Percentiles rank a stretch among this genome's conserved stretches.
These are phyloP conservation scores for Knoxia roxburghii DNA, from an alignment of 257 asterid genomes.

Conservation along the genomic window DNA sequence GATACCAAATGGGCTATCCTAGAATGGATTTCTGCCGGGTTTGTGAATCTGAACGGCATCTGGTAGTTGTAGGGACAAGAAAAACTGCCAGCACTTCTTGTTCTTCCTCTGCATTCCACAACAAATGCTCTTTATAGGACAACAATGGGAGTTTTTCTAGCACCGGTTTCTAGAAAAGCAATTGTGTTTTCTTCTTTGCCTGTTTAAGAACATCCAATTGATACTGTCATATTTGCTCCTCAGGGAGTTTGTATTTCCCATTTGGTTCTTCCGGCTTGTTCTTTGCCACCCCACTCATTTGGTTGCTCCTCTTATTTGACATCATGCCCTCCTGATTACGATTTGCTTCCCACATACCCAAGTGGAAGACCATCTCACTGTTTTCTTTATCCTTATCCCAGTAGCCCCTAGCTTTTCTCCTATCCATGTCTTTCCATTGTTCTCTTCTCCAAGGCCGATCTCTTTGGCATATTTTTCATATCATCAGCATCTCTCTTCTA, in stretches of 20 bases:
- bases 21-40: slow-evolving; percentile 18
- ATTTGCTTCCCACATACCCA: slow-evolving; percentile 77
- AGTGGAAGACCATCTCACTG: slow-evolving; percentile 66
- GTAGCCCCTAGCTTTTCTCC: slow-evolving; percentile 67
- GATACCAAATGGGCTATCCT: slow-evolving; percentile 8
- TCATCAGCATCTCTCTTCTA: too few species aligned
- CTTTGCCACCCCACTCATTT: slow-evolving; percentile 30
- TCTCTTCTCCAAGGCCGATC: slow-evolving; percentile 60
- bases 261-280: slow-evolving; percentile 45
- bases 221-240: slow-evolving; percentile 87
- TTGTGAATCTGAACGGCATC: slow-evolving; percentile 20
- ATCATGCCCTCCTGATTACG: slow-evolving; percentile 47
- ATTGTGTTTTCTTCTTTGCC: slow-evolving; percentile 87
- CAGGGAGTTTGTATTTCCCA: slow-evolving; percentile 46
- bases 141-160: slow-evolving; percentile 93
- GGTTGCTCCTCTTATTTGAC: slow-evolving; percentile 32
- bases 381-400: slow-evolving; percentile 92
- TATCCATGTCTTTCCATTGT: slow-evolving; percentile 61
- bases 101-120: slow-evolving; percentile 56
- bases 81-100: slow-evolving; percentile 90
- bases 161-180: slow-evolving; percentile 98
- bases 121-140: slow-evolving; percentile 73
- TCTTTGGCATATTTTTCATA: slow-evolving; percentile 48
- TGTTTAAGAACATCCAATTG: slow-evolving; percentile 98
- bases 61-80: slow-evolving; percentile 62